These are phyloP conservation scores for Syzygium jambos DNA, from an alignment of 345 rosid genomes.

Conservation along the genomic window DNA sequence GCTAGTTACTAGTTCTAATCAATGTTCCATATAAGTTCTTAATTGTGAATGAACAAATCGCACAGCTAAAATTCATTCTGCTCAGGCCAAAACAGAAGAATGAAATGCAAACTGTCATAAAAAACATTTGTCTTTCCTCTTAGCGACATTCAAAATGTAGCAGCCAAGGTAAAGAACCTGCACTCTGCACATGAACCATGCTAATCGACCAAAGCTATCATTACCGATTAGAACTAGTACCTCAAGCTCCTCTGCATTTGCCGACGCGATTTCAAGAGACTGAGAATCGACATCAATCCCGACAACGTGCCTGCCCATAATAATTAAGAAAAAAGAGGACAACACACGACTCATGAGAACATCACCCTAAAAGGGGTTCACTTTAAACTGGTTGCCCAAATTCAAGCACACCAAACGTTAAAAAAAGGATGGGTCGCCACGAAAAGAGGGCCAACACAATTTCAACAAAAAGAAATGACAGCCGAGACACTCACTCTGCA, in stretches of 20 bases:
- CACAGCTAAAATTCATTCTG: not conserved
- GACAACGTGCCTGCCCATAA: constrained; percentile 49
- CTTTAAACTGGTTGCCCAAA: not conserved
- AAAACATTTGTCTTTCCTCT: not conserved
- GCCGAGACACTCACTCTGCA: constrained; percentile 55
- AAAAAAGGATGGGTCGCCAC: not conserved
- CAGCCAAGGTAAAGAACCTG: not conserved
- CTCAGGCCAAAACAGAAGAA: not conserved
- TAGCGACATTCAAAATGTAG: not conserved
- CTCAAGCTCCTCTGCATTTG: constrained; percentile 84
- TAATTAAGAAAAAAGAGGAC: not conserved
- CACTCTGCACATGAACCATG: not conserved
- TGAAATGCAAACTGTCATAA: not conserved
- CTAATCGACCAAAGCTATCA: not conserved
- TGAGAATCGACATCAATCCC: constrained; percentile 74
- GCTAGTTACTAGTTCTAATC: not conserved
- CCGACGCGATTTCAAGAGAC: constrained; percentile 66
- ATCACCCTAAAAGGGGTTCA: not conserved
- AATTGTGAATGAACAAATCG: not conserved
- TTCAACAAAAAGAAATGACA: not conserved
- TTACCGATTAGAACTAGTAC: constrained; percentile 13
- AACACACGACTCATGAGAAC: not conserved
- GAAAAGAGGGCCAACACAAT: not conserved
- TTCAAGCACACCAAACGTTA: not conserved
- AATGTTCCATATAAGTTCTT: not conserved